A percentile compares a stretch with the other conserved stretches of the same genome.
Conservation (phyloP, 495 filamentous ascomycete genomes). For the Hyaloscypha bicolor region DNA sequence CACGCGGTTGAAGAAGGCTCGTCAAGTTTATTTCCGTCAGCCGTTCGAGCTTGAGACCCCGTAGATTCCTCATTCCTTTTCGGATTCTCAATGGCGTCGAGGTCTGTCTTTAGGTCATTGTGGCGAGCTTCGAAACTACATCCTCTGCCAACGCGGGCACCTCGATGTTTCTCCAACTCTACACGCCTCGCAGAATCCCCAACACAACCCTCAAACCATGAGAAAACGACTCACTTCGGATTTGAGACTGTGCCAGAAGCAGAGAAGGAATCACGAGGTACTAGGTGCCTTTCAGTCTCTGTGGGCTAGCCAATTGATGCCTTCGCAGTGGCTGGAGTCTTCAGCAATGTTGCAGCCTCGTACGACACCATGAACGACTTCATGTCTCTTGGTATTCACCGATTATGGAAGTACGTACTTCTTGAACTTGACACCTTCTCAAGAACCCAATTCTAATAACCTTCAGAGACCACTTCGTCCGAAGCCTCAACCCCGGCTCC, state of each 20-base stretch:
- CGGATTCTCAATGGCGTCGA: constrained; percentile 30
- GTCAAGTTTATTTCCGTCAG: neutral
- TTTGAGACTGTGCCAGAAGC: constrained; percentile 84
- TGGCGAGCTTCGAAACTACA: constrained; percentile 21
- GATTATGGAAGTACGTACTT: constrained; percentile 79
- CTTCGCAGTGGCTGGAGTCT: constrained; percentile 76
- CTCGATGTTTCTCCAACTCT: constrained; percentile 3
- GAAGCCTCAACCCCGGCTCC: constrained; percentile 84
- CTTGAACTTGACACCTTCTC: neutral
- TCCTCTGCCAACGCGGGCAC: neutral
- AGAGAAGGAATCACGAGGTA: constrained; percentile 77
- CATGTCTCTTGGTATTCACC: constrained; percentile 96
- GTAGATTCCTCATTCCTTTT: neutral
- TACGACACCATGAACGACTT: constrained; percentile 90
- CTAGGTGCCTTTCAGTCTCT: neutral
- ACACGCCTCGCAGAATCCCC: constrained; percentile 33
- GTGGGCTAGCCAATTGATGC: neutral
- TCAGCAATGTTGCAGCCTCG: constrained; percentile 90
- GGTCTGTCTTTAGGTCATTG: constrained; percentile 27
- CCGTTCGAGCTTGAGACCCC: neutral
- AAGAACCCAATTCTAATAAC: neutral
- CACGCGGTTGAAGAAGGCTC: neutral
- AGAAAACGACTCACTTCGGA: constrained; percentile 87
- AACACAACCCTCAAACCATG: constrained; percentile 45
- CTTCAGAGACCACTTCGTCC: constrained; percentile 83